Evolutionary conservation across 2,329 filamentous ascomycete genomes (phyloP), one percentile per base, ranked within the genome.

Genomic region (Diaporthe citriasiana): DNA sequence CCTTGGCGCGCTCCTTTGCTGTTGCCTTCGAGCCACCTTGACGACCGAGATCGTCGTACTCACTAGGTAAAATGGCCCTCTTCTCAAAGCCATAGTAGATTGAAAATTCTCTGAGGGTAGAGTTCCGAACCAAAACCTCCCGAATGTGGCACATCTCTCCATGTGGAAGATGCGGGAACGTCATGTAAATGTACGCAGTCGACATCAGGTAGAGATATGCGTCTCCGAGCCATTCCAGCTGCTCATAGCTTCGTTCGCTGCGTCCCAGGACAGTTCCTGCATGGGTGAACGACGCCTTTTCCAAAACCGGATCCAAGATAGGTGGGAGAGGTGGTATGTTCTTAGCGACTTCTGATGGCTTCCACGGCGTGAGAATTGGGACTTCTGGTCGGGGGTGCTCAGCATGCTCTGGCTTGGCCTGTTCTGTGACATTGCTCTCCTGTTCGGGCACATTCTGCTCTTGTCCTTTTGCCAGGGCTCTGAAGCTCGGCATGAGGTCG

Each of bases 181-280:
- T 93, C 73, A 91, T 86, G 82, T 91, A 94, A 74, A 98, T 93
- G 69, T 97, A 87, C 25, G 91, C 89, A 0, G 93, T 92, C 8
- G 95, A 90, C 60, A 95, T 91, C 69, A 95, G 84, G 79, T 98
- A 93, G 69, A 97, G 86, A 78, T 96, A 96, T 27, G 94, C 93
- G 81, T 98, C 96, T 9, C 96, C 96, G 10, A 98, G 87, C 84
- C 96, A 95, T 82, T 98, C 96, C 9, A 98, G 89, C 25, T 91
- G 90, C 79, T 98, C 95, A 82, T 98, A 98, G 79, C 86, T 89
- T 70, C 85, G 81, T 57, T 85, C 83, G 40, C 79, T 79, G 66
- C 82, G 78, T 25, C 74, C 83, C 35, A 79, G 78, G 4, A 78
- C 79, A 71, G 85, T 80, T 1, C 90, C 91, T 1, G 87, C 84